Base-by-base conservation (phyloP, 305 asterid species). In the Rubia tinctorum region DNA sequence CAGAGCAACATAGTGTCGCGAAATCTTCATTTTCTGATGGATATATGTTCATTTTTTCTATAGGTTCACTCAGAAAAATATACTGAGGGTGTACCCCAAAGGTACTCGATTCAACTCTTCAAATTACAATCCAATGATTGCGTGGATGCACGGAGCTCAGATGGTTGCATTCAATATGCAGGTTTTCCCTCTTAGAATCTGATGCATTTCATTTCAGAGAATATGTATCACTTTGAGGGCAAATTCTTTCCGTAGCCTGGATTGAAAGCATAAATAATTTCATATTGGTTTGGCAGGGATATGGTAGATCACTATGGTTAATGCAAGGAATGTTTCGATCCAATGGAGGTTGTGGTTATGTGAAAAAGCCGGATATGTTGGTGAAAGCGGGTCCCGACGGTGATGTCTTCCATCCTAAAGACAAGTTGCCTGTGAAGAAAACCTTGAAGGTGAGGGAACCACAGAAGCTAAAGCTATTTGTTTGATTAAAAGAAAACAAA, bases 321-420 rank as follows among this genome's bases (percentile, higher is more conserved):
- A 91, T 91, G 97, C 88, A 91, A 69, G 97, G 97, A 72, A 89
- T 89, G 97, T 91, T 89, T 83, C 79, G 87, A 81, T 73, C 90
- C 68, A 90, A 90, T 69, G 96, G 96, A 69, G 90, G 95, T 34
- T 87, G 96, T 71, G 96, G 96, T 68, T 90, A 84, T 76, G 93
- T 88, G 70, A 90, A 86, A 69, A 91, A 91, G 76, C 97, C 97
- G 11, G 89, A 89, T 68, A 79, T 91, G 77, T 74, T 91, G 79
- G 87, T 87, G 91, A 70, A 77, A 12, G 23, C 65, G 62, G 88
- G 82, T 69, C 84, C 87, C 59, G 42, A 82, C 64, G 76, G 80
- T 65, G 74, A 75, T 72, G 78, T 87, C 40, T 91, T 89, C 73
- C 77, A 80, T 80, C 95, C 93, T 49, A 80, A 82, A 76, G 89